Conservation (phyloP, 495 filamentous ascomycete genomes). For the Aspergillus coremiiformis region DNA sequence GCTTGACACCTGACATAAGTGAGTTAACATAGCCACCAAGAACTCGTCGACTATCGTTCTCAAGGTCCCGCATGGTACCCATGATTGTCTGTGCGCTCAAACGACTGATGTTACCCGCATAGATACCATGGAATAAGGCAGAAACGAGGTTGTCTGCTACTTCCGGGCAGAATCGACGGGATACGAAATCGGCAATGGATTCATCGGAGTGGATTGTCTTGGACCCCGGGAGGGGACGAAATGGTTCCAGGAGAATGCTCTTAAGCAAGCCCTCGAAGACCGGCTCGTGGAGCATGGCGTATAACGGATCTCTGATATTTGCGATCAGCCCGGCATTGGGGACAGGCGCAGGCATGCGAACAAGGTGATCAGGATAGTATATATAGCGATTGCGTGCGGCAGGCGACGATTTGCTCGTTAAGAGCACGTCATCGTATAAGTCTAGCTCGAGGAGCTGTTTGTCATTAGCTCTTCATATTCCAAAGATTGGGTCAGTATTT, state of each 20-base stretch:
- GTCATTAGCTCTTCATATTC: neutral
- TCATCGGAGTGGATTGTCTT: conserved; percentile 48
- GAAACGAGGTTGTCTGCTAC: conserved; percentile 71
- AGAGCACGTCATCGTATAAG: conserved; percentile 56
- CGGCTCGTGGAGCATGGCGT: conserved; percentile 51
- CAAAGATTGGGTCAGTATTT: neutral
- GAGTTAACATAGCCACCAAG: conserved; percentile 11
- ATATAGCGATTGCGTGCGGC: conserved; percentile 65
- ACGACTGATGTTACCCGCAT: conserved; percentile 82
- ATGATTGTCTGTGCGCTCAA: conserved; percentile 64
- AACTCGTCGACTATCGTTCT: conserved; percentile 28
- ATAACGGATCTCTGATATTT: conserved; percentile 17
- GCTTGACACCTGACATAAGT: conserved; percentile 1
- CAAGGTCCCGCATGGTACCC: conserved; percentile 44
- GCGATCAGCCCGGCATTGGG: conserved; percentile 16
- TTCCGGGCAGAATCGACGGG: conserved; percentile 45
- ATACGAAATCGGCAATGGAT: conserved; percentile 64
- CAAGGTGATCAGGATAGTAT: conserved; percentile 87
- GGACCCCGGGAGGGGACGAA: conserved; percentile 14
- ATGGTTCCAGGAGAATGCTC: conserved; percentile 37
- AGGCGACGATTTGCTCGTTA: conserved; percentile 40
- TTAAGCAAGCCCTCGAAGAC: conserved; percentile 47
- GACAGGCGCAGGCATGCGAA: conserved; percentile 52
- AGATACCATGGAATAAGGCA: conserved; percentile 80
- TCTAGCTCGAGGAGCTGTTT: conserved; percentile 55